Percentiles rank a stretch among this genome's conserved stretches.
phyloP scores from a whole-genome alignment of 257 asterid genomes.

The Cordia subcordata region DNA sequence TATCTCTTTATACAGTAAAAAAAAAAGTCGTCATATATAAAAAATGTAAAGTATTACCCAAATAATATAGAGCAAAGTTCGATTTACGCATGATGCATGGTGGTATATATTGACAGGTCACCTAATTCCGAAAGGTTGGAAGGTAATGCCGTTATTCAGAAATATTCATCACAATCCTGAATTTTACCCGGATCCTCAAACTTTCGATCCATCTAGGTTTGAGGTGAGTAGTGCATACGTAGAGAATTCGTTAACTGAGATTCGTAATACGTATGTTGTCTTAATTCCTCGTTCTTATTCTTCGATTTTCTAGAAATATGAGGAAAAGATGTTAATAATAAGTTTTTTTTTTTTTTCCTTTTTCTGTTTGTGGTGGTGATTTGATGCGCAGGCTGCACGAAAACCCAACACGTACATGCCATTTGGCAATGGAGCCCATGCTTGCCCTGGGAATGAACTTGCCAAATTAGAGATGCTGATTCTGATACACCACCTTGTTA shows the following conservation, averaged over 20 bases:
- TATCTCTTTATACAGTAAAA: too few species aligned
- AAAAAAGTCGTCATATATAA: too few species aligned
- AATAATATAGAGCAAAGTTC: too few species aligned
- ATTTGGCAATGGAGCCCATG: conserved; percentile 90
- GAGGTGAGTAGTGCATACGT: conserved; percentile 39
- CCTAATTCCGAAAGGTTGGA: conserved; percentile 94
- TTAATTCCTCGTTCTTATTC: background rate
- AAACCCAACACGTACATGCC: conserved; percentile 86
- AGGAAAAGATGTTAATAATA: background rate
- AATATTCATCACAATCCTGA: conserved; percentile 90
- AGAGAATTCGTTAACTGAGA: background rate
- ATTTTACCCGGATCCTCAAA: conserved; percentile 66
- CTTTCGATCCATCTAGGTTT: conserved; percentile 69
- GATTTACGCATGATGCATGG: too few species aligned
- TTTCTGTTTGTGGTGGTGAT: conserved; percentile 25
- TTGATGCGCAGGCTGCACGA: conserved; percentile 46
- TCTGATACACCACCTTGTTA: conserved; percentile 63
- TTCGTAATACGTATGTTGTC: background rate
- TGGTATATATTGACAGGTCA: too few species aligned
- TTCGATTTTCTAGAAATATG: background rate
- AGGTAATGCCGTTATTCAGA: conserved; percentile 90
- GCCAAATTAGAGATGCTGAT: conserved; percentile 79
- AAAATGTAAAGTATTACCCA: too few species aligned
- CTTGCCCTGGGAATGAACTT: conserved; percentile 89
- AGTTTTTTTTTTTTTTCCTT: too few species aligned